Conservation (phyloP, 441 rosid genomes). For the Aquilaria agallochum region DNA sequence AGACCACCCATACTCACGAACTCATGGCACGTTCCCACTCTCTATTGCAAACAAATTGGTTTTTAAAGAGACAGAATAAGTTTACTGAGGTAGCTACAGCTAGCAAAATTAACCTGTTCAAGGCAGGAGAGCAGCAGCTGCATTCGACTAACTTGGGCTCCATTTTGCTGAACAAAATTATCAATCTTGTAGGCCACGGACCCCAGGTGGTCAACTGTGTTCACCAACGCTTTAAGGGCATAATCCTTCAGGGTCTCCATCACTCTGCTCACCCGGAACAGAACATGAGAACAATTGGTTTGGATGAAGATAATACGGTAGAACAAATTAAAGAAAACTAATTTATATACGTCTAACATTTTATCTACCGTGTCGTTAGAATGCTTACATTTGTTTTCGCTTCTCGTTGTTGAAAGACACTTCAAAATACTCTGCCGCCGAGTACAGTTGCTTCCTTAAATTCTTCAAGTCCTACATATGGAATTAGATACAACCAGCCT, state of each 20-base stretch:
- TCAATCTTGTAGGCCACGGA: conserved; percentile 74
- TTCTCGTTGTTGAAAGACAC: conserved; percentile 45
- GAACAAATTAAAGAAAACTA: no score
- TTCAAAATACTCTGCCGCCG: conserved; percentile 92
- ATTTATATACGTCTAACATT: no score
- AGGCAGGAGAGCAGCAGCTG: conserved; percentile 54
- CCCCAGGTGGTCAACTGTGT: conserved; percentile 89
- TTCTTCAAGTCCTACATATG: conserved; percentile 57
- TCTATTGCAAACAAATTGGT: conserved; percentile 24
- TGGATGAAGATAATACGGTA: no score
- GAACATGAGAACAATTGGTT: no score
- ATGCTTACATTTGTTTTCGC: conserved; percentile 60
- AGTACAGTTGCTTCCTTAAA: conserved; percentile 70
- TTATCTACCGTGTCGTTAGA: background rate
- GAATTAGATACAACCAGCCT: background rate
- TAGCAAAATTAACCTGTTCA: conserved; percentile 46
- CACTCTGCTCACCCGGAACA: conserved; percentile 37
- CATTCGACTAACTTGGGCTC: conserved; percentile 44
- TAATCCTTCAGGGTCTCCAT: conserved; percentile 67
- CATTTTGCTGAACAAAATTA: conserved; percentile 48
- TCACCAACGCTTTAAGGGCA: conserved; percentile 67
- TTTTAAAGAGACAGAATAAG: background rate
- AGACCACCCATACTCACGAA: conserved; percentile 45
- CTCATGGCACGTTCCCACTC: conserved; percentile 53
- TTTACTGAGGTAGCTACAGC: background rate